phyloP scores from a whole-genome alignment of 129 eudicot species.

The Sambucus nigra region DNA sequence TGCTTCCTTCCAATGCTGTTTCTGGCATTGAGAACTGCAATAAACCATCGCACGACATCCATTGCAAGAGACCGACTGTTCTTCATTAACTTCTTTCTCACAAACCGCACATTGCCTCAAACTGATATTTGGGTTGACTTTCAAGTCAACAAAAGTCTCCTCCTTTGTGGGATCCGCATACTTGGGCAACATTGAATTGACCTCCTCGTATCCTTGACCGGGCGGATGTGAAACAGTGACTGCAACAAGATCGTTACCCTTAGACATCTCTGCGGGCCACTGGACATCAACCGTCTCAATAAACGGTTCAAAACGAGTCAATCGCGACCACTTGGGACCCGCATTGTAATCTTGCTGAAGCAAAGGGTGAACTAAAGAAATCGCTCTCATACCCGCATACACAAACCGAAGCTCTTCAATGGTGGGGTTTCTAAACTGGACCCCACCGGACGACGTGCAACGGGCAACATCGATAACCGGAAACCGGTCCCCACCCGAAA shows the following conservation, averaged over 20 bases:
- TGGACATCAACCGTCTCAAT: constrained; percentile 67
- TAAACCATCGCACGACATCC: constrained; percentile 27
- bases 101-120: constrained; percentile 35
- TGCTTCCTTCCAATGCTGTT: constrained; percentile 40
- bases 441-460: constrained; percentile 34
- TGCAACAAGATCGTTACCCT: constrained; percentile 46
- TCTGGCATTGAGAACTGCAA: constrained; percentile 29
- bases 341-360: constrained; percentile 32
- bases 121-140: constrained; percentile 6
- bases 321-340: constrained; percentile 39
- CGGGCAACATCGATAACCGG: constrained; percentile 53
- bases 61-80: constrained; percentile 22
- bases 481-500: constrained; percentile 33
- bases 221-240: constrained; percentile 61
- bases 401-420: constrained; percentile 56
- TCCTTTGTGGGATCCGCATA: constrained; percentile 16
- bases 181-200: constrained; percentile 38
- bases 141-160: constrained; percentile 22
- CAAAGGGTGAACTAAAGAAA: constrained; percentile 48
- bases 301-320: constrained; percentile 36
- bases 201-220: constrained; percentile 43
- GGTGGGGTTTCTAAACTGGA: constrained; percentile 45
- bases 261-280: constrained; percentile 43
- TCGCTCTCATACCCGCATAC: constrained; percentile 36
- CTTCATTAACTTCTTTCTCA: constrained; percentile 28